These are phyloP conservation scores for Candida ulmi DNA, from an alignment of 805 yeast species.

Conservation along the genomic window DNA sequence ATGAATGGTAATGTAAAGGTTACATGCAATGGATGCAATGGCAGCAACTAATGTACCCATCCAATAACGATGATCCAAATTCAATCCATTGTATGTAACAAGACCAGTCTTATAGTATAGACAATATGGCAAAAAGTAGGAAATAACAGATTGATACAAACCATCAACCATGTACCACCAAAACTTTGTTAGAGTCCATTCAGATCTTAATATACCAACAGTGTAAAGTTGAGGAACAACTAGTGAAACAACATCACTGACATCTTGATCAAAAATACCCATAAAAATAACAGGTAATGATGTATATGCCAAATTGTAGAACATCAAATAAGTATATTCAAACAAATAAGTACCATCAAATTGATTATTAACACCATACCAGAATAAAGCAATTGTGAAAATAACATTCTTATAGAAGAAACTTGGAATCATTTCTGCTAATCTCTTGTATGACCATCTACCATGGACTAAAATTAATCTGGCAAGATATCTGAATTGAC, in stretches of 20 bases:
- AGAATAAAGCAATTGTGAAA: conserved; percentile 66
- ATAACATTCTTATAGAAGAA: conserved; percentile 78
- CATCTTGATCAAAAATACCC: conserved; percentile 80
- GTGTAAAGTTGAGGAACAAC: conserved; percentile 71
- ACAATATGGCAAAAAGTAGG: conserved; percentile 70
- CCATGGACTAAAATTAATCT: conserved; percentile 72
- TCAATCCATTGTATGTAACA: conserved; percentile 46
- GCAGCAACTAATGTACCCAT: conserved; percentile 62
- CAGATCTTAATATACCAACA: conserved; percentile 64
- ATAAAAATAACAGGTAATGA: conserved; percentile 74
- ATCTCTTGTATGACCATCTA: conserved; percentile 78
- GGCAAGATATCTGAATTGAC: conserved; percentile 70
- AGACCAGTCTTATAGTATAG: conserved; percentile 38
- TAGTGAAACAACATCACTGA: conserved; percentile 58
- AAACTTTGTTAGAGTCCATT: conserved; percentile 67
- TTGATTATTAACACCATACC: conserved; percentile 72
- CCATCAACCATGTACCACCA: conserved; percentile 75
- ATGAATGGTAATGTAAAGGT: conserved; percentile 56
- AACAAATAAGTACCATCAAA: conserved; percentile 78
- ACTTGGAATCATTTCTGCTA: conserved; percentile 77
- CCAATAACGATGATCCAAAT: conserved; percentile 64
- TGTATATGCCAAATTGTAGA: conserved; percentile 77
- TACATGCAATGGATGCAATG: conserved; percentile 62
- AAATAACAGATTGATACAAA: conserved; percentile 63
- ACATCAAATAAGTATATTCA: conserved; percentile 76